Base-by-base conservation (phyloP, 2,329 filamentous ascomycete species). In the Trichoderma sp. region DNA sequence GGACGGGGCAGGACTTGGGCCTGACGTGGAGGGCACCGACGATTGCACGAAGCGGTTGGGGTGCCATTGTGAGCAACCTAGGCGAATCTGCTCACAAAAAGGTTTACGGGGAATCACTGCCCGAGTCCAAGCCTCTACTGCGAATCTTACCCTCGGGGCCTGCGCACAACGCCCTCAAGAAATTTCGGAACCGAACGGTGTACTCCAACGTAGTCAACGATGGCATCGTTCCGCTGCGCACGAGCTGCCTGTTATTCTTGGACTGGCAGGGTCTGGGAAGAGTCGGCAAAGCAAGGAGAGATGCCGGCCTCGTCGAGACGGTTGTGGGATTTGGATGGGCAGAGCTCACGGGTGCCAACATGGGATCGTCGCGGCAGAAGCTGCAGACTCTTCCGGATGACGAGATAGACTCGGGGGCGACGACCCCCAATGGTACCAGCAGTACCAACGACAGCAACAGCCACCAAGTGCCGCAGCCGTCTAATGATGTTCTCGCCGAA, bases 121-220 rank as follows among this genome's bases (percentile, higher is more conserved):
- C 93, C 2, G 91, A 93, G 68, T 91, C 93, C 0, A 98, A 98
- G 77, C 94, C 94, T 3, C 81, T 98, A 42, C 81, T 98, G 22
- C 87, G 94, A 22, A 96, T 98, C 70, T 80, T 98, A 27, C 94
- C 95, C 0, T 97, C 92, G 8, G 94, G 94, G 0, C 94, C 94
- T 17, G 95, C 94, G 7, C 94, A 97, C 77, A 87, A 88, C 65
- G 94, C 94, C 1, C 80, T 98, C 48, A 90, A 91, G 76, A 93
- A 92, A 79, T 98, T 98, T 78, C 85, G 92, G 25, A 97, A 96
- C 76, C 86, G 94, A 17, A 98, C 95, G 0, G 84, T 97, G 1
- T 98, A 98, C 77, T 97, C 94, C 2, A 98, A 98, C 74, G 94
- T 98, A 13, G 94, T 98, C 72, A 98, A 98, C 75, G 94, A 98